phyloP scores from a whole-genome alignment of 768 basidiomycete species.

The Rhodotorula taiwanensis region DNA sequence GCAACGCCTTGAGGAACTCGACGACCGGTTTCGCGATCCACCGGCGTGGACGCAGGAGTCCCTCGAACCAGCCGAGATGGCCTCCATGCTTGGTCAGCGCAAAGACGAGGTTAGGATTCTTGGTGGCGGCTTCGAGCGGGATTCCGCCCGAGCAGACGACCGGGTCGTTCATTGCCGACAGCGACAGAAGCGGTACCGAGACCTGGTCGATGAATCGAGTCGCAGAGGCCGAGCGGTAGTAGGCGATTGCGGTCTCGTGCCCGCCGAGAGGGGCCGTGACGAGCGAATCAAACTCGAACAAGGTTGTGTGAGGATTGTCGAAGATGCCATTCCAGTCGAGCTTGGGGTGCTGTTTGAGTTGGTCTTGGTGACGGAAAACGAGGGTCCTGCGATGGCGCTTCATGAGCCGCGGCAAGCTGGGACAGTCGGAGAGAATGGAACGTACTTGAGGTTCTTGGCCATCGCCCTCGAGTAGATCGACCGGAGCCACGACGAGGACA shows the following conservation, averaged over 20 bases:
- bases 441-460: conserved; percentile 62
- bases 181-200: conserved; percentile 64
- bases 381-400: conserved; percentile 15
- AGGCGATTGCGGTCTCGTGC: conserved; percentile 38
- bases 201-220: conserved; percentile 56
- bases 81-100: conserved; percentile 61
- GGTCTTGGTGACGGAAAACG: conserved; percentile 16
- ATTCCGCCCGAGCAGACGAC: conserved; percentile 56
- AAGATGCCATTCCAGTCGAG: conserved; percentile 31
- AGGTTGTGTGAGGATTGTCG: conserved; percentile 31
- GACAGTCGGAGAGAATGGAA: conserved; percentile 49
- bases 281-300: conserved; percentile 51
- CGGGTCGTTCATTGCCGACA: conserved; percentile 72
- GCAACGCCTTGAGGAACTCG: conserved; percentile 61
- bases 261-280: conserved; percentile 51
- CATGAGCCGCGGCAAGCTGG: conserved; percentile 47
- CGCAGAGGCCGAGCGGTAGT: conserved; percentile 55
- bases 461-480: conserved; percentile 69
- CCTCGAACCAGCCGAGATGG: conserved; percentile 69
- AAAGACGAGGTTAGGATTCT: conserved; percentile 52
- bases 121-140: conserved; percentile 31
- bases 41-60: conserved; percentile 42
- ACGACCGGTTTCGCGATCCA: conserved; percentile 68
- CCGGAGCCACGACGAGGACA: conserved; percentile 49
- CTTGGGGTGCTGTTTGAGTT: conserved; percentile 15